phyloP scores from a whole-genome alignment of 352 stramenopile genomes.

The Thraustochytrium sp. region DNA sequence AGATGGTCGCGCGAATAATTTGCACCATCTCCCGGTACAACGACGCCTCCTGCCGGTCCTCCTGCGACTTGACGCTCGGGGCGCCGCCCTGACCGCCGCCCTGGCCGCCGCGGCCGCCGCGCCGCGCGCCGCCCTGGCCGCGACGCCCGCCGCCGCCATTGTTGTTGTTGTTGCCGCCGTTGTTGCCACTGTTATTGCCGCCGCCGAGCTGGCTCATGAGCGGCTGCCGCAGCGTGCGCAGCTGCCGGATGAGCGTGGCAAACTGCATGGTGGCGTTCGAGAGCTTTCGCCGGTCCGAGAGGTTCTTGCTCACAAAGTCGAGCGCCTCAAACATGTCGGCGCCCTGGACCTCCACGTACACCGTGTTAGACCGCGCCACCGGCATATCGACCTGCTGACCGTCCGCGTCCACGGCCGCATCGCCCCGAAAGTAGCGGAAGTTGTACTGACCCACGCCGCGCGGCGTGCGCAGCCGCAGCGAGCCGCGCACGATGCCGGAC shows the following conservation, averaged over 20 bases:
- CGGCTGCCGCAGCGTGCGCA: not conserved
- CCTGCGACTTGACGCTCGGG: not conserved
- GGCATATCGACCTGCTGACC: not conserved
- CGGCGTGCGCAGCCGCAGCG: constrained; percentile 19
- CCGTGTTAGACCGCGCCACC: constrained; percentile 34
- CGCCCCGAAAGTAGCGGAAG: constrained; percentile 43
- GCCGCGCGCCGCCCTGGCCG: not conserved
- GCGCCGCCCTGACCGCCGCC: too few species aligned
- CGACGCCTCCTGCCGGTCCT: not conserved
- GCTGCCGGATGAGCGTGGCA: constrained; percentile 23
- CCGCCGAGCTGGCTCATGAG: not conserved
- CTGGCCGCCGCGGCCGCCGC: not conserved
- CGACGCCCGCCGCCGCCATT: not conserved
- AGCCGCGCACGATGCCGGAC: not conserved
- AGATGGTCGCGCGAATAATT: not conserved
- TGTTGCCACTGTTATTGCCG: not conserved
- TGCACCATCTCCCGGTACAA: not conserved
- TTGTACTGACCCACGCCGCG: constrained; percentile 40
- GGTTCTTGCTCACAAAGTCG: constrained; percentile 37
- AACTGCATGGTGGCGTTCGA: constrained; percentile 40
- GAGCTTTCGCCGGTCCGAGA: constrained; percentile 13
- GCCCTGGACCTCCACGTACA: constrained; percentile 34
- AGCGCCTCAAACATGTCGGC: constrained; percentile 42
- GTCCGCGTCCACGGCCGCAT: not conserved
- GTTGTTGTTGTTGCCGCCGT: not conserved